Base-by-base conservation (phyloP, 2,329 filamentous ascomycete species). In the Neopestalotiopsis sp. region DNA sequence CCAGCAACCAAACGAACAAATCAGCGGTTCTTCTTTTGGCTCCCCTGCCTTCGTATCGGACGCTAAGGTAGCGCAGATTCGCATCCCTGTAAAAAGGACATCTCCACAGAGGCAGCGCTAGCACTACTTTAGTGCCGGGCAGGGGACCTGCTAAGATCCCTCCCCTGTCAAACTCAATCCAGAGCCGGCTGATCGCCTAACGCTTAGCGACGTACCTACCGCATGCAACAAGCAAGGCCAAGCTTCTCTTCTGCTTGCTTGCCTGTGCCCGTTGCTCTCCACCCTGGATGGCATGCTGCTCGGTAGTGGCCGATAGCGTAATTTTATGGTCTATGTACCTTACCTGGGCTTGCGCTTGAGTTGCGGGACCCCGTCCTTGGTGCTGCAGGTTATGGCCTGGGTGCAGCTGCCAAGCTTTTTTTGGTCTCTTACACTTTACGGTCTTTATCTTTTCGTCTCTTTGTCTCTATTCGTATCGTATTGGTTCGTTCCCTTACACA, bases 41-140 rank as follows among this genome's bases (percentile, higher is more conserved):
- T 2, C 20, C 59, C 59, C 59, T 40, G 32, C 13, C 32, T 9
- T 17, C n/a, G n/a, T 20, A 30, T 34, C 34, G n/a, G 30, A 40
- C 28, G 32, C 59, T 62, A 62, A 40, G 45, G 14, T 53, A 53
- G 45, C 45, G 45, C 20, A 10, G 17, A 53, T 53, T 17, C n/a
- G 45, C 7, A 57, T 30, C 63, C 63, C 63, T 66, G 63, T 20
- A 42, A 57, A 66, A 66, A 66, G 63, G 63, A 66, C 63, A 56
- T 66, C 42, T 34, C 49, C 49, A 66, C 63, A 66, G 63, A 66
- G 12, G 24, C 24, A 6, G 63, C 63, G 45, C 42, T 20, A 49
- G 57, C 17, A 42, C 40, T 56, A 32, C 14, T 24, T 14, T 53
- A 45, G 42, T 45, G 62, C 59, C 59, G 59, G 17, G 34, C 59